A percentile compares a stretch with the other conserved stretches of the same genome.
Evolutionary conservation across 345 rosid species (phyloP).

Genomic region (Eucalyptus pauciflora): DNA sequence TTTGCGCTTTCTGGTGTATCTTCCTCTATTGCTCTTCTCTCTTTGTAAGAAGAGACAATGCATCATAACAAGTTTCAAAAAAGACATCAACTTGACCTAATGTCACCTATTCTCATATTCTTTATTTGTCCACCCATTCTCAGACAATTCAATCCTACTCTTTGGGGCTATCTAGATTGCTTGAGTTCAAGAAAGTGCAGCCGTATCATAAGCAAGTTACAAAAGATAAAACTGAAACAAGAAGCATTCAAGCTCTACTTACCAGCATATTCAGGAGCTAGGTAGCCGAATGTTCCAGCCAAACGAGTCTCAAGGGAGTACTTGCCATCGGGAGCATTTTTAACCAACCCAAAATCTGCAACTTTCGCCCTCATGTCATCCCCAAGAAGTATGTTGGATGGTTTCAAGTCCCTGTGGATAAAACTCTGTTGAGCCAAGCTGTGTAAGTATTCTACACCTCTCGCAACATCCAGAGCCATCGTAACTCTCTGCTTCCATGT

Average conservation of each 20-base stretch:
- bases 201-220: not conserved
- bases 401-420: conserved; percentile 84
- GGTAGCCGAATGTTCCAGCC: conserved; percentile 95
- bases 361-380: conserved; percentile 95
- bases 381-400: conserved; percentile 82
- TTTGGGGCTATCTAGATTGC: not conserved
- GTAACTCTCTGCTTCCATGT: conserved; percentile 79
- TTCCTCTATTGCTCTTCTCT: not conserved
- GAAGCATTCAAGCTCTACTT: conserved; percentile 1
- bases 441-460: conserved; percentile 91
- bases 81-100: not conserved
- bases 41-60: not conserved
- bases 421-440: conserved; percentile 86
- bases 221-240: not conserved
- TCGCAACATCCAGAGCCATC: conserved; percentile 76
- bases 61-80: not conserved
- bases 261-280: conserved; percentile 97
- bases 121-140: not conserved
- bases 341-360: conserved; percentile 86
- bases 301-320: conserved; percentile 73
- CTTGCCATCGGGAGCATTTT: conserved; percentile 80
- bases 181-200: not conserved
- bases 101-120: not conserved
- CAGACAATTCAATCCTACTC: not conserved
- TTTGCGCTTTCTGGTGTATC: not conserved